Percentiles rank a stretch among this genome's conserved stretches.
These are phyloP conservation scores for Patellifolia procumbens DNA, from an alignment of 179 eudicot genomes.

Conservation along the genomic window DNA sequence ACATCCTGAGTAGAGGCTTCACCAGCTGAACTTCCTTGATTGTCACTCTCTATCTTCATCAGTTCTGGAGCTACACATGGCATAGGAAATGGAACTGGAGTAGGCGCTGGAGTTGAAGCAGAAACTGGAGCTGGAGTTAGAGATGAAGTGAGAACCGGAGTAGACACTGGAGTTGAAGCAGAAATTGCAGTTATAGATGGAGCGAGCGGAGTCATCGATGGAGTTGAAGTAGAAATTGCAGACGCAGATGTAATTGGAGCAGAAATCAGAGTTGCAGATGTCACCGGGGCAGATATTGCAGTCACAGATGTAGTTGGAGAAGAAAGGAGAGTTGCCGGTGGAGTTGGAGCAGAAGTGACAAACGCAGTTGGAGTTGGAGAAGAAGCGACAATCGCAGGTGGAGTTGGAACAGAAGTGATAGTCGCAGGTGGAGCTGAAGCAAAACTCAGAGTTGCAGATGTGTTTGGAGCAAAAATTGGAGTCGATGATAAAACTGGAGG, in stretches of 20 bases:
- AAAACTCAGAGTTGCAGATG: neutral
- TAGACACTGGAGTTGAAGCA: neutral
- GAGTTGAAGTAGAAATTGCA: neutral
- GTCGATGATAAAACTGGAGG: neutral
- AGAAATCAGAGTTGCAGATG: neutral
- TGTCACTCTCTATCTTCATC: slow-evolving; percentile 14
- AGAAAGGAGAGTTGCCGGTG: too few relatives aligned
- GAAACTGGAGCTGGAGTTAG: neutral
- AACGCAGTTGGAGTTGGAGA: neutral
- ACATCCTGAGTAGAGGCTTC: slow-evolving; percentile 8
- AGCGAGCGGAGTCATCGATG: neutral
- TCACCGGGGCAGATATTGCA: neutral
- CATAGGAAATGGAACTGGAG: neutral
- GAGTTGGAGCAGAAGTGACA: neutral
- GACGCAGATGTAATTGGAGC: neutral
- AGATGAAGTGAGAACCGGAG: too few relatives aligned
- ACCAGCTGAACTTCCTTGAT: neutral
- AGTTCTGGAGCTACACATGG: slow-evolving; percentile 14
- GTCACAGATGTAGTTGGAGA: neutral
- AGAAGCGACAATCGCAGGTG: neutral
- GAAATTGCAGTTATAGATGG: neutral
- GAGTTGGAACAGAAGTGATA: neutral
- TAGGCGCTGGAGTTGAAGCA: neutral
- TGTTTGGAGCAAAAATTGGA: neutral
- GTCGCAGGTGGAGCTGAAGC: neutral